Conservation (phyloP, 176 grass and related monocot species). For the Phoenix roebelenii region DNA sequence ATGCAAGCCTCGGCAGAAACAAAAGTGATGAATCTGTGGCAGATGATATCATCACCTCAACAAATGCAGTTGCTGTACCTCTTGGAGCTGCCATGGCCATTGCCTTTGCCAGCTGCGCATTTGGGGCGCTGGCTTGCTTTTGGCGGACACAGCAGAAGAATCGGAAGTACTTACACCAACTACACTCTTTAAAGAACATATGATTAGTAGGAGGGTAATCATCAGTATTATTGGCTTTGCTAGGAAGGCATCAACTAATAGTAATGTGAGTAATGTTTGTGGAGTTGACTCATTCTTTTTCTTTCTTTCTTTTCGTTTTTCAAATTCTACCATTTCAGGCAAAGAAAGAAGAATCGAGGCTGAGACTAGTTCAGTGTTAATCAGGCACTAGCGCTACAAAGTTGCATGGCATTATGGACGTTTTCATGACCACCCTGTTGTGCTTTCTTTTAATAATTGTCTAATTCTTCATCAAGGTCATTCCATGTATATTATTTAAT, state of each 20-base stretch:
- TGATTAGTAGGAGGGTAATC: constrained; percentile 45
- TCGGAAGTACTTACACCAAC: constrained; percentile 95
- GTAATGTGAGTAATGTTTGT: constrained; percentile 22
- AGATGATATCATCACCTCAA: constrained; percentile 25
- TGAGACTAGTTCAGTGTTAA: constrained; percentile 23
- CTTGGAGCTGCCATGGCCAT: constrained; percentile 80
- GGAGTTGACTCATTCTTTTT: constrained; percentile 24
- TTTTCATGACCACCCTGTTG: neutral
- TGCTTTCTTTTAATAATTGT: no score
- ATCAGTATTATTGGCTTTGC: constrained; percentile 27
- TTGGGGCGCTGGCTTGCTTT: constrained; percentile 87
- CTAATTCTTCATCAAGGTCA: no score
- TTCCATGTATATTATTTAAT: no score
- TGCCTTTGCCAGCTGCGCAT: constrained; percentile 65
- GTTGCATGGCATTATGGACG: no score
- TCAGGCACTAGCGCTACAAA: no score
- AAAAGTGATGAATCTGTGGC: constrained; percentile 25
- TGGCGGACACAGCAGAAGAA: constrained; percentile 98
- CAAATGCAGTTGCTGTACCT: constrained; percentile 48
- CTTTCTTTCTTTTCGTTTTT: constrained; percentile 28
- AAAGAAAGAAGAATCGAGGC: constrained; percentile 85
- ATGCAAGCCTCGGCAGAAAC: constrained; percentile 25
- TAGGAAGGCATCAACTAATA: constrained; percentile 33
- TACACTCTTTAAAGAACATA: constrained; percentile 97
- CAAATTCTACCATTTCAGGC: constrained; percentile 49